Evolutionary conservation across 345 rosid genomes (phyloP).

Genomic region (Hibiscus mutabilis): DNA sequence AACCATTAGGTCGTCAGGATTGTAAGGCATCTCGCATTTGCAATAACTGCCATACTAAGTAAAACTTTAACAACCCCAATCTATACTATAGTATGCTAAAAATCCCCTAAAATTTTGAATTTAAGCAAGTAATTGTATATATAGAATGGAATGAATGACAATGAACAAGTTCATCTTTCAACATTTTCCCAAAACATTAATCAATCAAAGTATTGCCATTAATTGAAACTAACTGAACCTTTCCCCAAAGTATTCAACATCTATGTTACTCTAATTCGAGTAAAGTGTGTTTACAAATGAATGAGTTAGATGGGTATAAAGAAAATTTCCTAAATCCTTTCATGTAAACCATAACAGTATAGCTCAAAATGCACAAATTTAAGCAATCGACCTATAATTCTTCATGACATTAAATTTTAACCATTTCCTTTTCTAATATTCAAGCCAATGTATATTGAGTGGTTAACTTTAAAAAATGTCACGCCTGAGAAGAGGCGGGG

Average conservation of each 20-base stretch:
- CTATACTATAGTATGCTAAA: not conserved
- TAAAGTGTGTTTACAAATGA: too few species aligned
- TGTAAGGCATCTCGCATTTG: conserved; percentile 98
- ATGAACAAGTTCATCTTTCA: not conserved
- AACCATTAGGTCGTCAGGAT: conserved; percentile 94
- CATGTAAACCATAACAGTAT: not conserved
- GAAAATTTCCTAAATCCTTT: not conserved
- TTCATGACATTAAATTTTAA: too few species aligned
- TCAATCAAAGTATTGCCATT: not conserved
- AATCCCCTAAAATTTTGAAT: not conserved
- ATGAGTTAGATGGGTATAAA: too few species aligned
- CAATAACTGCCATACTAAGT: conserved; percentile 59
- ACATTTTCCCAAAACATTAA: conserved; percentile 5
- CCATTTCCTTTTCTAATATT: too few species aligned
- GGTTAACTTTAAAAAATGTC: too few species aligned
- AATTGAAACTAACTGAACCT: not conserved
- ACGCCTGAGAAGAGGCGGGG: too few species aligned
- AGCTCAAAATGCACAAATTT: too few species aligned
- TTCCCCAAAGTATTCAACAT: too few species aligned
- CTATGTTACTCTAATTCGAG: too few species aligned
- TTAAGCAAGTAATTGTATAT: not conserved
- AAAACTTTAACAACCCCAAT: not conserved
- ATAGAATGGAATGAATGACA: not conserved
- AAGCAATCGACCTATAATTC: too few species aligned
- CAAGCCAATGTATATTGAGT: too few species aligned